Evolutionary conservation across 163 green algal genomes (phyloP).

Genomic region (Trebouxia gelatinosa): DNA sequence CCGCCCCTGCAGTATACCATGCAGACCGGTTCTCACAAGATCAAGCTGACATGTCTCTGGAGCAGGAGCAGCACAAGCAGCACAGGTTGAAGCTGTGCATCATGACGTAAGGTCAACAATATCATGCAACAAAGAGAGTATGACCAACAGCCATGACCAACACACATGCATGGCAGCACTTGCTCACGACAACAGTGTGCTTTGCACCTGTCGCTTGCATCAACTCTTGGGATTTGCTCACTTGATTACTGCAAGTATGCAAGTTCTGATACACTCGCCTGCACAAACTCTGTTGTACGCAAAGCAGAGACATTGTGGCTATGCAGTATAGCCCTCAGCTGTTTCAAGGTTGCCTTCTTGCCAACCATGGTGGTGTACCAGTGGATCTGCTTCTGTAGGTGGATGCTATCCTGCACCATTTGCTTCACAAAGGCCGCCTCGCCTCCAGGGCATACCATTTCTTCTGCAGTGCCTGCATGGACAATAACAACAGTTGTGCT

Average conservation of each 20-base stretch:
- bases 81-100: background rate
- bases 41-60: background rate
- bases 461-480: constrained; percentile 61
- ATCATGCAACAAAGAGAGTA: too few relatives aligned
- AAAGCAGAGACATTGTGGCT: constrained; percentile 55
- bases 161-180: background rate
- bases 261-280: constrained; percentile 40
- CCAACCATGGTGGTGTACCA: constrained; percentile 88
- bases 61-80: background rate
- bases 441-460: constrained; percentile 91
- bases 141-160: background rate
- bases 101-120: background rate
- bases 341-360: constrained; percentile 80
- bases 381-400: constrained; percentile 42
- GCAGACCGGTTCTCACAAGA: background rate
- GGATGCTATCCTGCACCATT: constrained; percentile 86
- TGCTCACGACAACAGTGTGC: too few relatives aligned
- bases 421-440: constrained; percentile 84
- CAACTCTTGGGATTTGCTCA: background rate
- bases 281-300: constrained; percentile 73
- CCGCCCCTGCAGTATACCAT: constrained; percentile 55
- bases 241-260: background rate
- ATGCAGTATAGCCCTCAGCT: constrained; percentile 57
- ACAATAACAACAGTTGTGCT: too few relatives aligned
- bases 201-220: background rate